phyloP scores from a whole-genome alignment of 331 rosid genomes.

The Quercus lobata region DNA sequence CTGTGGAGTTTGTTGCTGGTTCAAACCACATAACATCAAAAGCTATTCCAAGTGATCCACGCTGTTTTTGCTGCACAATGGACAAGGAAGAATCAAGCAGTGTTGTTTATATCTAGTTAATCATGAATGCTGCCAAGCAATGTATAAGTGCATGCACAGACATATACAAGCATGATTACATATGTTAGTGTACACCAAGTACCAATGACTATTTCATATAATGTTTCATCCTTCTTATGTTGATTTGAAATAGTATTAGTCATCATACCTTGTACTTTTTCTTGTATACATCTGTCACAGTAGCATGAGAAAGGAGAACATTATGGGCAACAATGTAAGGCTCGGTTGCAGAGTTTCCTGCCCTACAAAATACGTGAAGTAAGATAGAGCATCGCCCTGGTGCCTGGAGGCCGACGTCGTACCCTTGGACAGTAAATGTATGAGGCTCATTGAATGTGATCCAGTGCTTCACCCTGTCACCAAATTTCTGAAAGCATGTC shows the following conservation, averaged over 20 bases:
- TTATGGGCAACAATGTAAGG: conserved; percentile 92
- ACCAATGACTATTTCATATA: neutral
- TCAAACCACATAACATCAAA: conserved; percentile 85
- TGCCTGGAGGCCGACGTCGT: conserved; percentile 79
- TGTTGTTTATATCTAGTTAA: neutral
- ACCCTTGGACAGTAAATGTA: conserved; percentile 81
- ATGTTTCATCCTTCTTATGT: neutral
- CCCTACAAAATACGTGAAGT: conserved; percentile 47
- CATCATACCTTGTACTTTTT: conserved; percentile 66
- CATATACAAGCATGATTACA: neutral
- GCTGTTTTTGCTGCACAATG: conserved; percentile 45
- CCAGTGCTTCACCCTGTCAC: conserved; percentile 97
- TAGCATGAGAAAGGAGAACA: conserved; percentile 71
- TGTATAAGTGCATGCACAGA: neutral
- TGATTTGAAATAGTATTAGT: neutral
- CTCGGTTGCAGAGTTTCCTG: conserved; percentile 82
- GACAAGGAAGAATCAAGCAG: neutral
- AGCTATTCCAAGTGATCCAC: conserved; percentile 76
- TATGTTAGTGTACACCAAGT: neutral
- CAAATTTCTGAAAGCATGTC: conserved; percentile 79
- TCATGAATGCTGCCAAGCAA: neutral
- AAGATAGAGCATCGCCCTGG: conserved; percentile 93
- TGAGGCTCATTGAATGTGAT: conserved; percentile 97
- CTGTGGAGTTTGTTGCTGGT: conserved; percentile 56
- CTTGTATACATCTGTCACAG: conserved; percentile 52